Percentiles rank a stretch among this genome's conserved stretches.
Evolutionary conservation across 495 filamentous ascomycete genomes (phyloP).

Genomic region (Chaetomium cochliodes): DNA sequence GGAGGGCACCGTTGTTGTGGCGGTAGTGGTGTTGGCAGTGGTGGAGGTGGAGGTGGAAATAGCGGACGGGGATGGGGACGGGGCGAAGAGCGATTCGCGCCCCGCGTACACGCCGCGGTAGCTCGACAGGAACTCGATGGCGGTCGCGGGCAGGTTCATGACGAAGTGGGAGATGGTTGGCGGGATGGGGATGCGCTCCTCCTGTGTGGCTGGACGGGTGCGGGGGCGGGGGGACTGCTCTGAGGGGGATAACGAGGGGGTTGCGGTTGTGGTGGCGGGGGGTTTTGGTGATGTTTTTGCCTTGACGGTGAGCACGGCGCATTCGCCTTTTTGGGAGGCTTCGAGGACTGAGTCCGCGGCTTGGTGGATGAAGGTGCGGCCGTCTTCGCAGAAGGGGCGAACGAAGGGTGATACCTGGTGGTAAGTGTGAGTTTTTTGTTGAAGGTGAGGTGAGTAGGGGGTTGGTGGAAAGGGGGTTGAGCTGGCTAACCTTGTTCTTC

Average conservation of each 20-base stretch:
- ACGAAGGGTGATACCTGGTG: slow-evolving; percentile 70
- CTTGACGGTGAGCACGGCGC: slow-evolving; percentile 44
- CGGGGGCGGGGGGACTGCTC: neutral
- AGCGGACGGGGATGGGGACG: slow-evolving; percentile 21
- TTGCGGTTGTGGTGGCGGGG: neutral
- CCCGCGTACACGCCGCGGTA: slow-evolving; percentile 80
- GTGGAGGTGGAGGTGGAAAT: too few species aligned
- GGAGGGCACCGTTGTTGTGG: too few species aligned
- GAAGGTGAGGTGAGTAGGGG: neutral
- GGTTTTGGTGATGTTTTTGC: neutral
- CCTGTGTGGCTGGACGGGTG: slow-evolving; percentile 12
- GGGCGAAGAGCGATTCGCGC: slow-evolving; percentile 62
- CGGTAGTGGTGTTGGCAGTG: too few species aligned
- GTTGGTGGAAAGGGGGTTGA: neutral
- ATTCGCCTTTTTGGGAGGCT: slow-evolving; percentile 48
- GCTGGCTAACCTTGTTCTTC: slow-evolving; percentile 66
- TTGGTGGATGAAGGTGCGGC: slow-evolving; percentile 70
- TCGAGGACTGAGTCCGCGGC: slow-evolving; percentile 62
- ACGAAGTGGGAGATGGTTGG: slow-evolving; percentile 84
- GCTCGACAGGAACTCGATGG: slow-evolving; percentile 78
- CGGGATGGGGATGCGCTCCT: slow-evolving; percentile 54
- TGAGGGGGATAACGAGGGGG: slow-evolving; percentile 26
- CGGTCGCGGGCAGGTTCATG: slow-evolving; percentile 92
- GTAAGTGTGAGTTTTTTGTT: neutral
- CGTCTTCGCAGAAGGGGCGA: slow-evolving; percentile 74